Evolutionary conservation across 441 rosid genomes (phyloP), one percentile per base, ranked within the genome.

Genomic region (Corymbia citriodora): DNA sequence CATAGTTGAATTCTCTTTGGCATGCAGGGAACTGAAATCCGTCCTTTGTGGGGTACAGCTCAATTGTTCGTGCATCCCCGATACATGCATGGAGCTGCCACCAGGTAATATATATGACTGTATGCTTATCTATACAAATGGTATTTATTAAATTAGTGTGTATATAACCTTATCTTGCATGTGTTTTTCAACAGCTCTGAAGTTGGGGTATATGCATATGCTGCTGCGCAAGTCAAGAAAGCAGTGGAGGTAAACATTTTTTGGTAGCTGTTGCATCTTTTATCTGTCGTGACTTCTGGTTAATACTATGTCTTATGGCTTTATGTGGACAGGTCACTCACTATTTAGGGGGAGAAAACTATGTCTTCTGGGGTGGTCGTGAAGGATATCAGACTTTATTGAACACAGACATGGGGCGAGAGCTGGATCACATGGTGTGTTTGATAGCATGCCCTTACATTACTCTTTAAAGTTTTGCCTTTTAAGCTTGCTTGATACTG

Each of bases 281-380:
- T 9, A 9, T 87, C 54, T 14, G 65, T 88, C 12, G 1, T 45
- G 52, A n/a, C 33, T 25, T 45, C 87, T 50, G 45, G 55, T 11
- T 50, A 88, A 48, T 33, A 36, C 82, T 72, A 45, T 57, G 25
- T 36, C 33, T 21, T 10, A 61, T 68, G 13, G 21, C 85, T 18
- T 90, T 17, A 36, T 53, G 86, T 82, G 87, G 49, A 88, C 94
- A 97, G 98, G 97, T 96, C 87, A 98, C 99, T 48, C 99, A 96
- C 94, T 96, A 96, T 93, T 93, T 98, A 36, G 99, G 99, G 31
- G 99, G 99, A 91, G 99, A 97, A 95, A 98, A 98, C 91, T 97
- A 96, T 87, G 99, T 98, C 70, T 98, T 98, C 91, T 97, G 99
- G 99, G 99, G 99, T 87, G 99, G 99, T 79, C 99, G 99, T 88